These are phyloP conservation scores for Mrakia frigida DNA, from an alignment of 768 basidiomycete species.

Conservation along the genomic window DNA sequence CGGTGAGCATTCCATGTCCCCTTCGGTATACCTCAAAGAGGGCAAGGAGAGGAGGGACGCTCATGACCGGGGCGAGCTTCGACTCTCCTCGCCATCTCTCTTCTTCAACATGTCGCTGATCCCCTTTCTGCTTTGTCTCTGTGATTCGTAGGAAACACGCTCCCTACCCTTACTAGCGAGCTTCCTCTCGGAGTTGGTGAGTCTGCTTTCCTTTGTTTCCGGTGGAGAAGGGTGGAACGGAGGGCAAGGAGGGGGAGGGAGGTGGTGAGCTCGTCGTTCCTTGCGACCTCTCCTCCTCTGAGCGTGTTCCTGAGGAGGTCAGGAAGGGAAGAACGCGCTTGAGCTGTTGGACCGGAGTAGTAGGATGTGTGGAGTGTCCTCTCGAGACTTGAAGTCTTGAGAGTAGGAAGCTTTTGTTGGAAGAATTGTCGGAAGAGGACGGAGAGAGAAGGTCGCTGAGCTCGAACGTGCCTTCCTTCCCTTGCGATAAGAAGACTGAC, in stretches of 20 bases:
- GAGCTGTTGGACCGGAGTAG: too few species aligned
- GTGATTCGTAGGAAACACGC: constrained; percentile 19
- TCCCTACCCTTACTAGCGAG: constrained; percentile 40
- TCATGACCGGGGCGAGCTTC: not conserved
- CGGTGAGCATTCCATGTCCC: not conserved
- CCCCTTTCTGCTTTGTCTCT: not conserved
- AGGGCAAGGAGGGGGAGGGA: not conserved
- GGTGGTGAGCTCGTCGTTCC: not conserved
- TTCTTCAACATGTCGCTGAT: not conserved
- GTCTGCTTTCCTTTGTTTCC: constrained; percentile 27
- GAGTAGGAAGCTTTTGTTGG: not conserved
- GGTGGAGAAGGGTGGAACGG: not conserved
- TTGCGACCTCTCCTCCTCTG: too few species aligned
- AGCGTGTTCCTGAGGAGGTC: too few species aligned
- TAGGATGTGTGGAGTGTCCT: too few species aligned
- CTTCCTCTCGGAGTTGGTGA: constrained; percentile 43
- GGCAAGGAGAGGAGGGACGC: not conserved
- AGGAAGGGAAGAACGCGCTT: too few species aligned
- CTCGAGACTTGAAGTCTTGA: too few species aligned
- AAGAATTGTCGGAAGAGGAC: not conserved
- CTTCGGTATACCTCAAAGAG: not conserved
- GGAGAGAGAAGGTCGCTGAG: too few species aligned
- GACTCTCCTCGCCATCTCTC: not conserved
- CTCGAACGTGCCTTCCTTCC: not conserved
- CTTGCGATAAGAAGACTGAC: not conserved